Percentiles rank a stretch among this genome's conserved stretches.
Conservation (phyloP, 2,329 filamentous ascomycete species). For the Aspergillus niger region DNA sequence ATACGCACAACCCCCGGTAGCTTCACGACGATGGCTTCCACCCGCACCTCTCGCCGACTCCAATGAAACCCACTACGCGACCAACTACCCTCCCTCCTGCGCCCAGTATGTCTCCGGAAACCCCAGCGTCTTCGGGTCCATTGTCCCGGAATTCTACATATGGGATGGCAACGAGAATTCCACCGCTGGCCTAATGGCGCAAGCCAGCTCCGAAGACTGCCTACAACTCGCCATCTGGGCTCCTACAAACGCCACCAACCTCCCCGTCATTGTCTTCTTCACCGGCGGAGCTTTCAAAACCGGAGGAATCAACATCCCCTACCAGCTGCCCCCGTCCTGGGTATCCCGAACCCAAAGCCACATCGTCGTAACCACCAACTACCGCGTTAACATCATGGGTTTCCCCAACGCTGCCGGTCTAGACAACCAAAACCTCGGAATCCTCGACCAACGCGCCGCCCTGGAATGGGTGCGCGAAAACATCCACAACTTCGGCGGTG, state of each 20-base stretch:
- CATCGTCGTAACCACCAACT: slow-evolving; percentile 4
- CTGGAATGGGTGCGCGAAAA: slow-evolving; percentile 1
- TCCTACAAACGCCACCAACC: not conserved
- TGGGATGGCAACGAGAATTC: not conserved
- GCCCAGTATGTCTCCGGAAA: not conserved
- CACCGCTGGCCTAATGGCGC: not conserved
- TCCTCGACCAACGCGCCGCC: slow-evolving; percentile 2
- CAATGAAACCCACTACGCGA: not conserved
- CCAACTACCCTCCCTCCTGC: not conserved
- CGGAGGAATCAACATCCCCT: not conserved
- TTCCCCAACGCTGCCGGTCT: slow-evolving; percentile 3
- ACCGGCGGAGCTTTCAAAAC: not conserved
- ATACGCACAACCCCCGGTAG: not conserved
- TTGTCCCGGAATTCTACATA: not conserved
- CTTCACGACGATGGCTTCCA: not conserved
- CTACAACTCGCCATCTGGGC: slow-evolving; percentile 5
- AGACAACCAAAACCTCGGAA: not conserved
- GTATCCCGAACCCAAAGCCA: slow-evolving; percentile 1
- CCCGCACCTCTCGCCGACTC: not conserved
- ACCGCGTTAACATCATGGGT: slow-evolving; percentile 4
- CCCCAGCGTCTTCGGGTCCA: not conserved
- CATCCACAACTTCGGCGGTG: not conserved
- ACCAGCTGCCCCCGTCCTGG: not conserved
- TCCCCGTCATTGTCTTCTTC: not conserved
- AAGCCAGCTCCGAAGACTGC: slow-evolving; percentile 2